These are phyloP conservation scores for Phlegmacium glaucopus DNA, from an alignment of 768 basidiomycete genomes.

Conservation along the genomic window DNA sequence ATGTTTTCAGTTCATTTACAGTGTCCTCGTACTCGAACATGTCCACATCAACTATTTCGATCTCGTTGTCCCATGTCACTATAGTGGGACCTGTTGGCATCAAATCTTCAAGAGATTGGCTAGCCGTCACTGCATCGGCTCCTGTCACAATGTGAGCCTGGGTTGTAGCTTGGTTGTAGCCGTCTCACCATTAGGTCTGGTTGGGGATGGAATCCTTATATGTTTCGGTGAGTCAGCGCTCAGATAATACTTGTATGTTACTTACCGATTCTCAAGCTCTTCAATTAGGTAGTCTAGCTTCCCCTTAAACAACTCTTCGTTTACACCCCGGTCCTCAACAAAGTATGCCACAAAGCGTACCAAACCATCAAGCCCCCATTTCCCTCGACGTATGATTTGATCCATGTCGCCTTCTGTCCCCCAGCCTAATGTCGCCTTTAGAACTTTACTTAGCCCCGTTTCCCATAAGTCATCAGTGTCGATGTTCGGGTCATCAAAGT, in stretches of 20 bases:
- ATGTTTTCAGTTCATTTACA: neutral
- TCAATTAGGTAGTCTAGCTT: conserved; percentile 17
- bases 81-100: too few relatives aligned
- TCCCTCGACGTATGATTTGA: too few relatives aligned
- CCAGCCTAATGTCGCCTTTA: too few relatives aligned
- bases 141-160: neutral
- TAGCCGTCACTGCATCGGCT: neutral
- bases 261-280: conserved; percentile 7
- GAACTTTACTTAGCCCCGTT: too few relatives aligned
- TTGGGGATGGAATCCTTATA: neutral
- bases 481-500: too few relatives aligned
- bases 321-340: too few relatives aligned
- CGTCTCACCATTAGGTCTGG: neutral
- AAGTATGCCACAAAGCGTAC: too few relatives aligned
- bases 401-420: too few relatives aligned
- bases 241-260: neutral
- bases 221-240: neutral
- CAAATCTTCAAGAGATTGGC: neutral
- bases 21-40: neutral
- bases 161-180: neutral
- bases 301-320: conserved; percentile 22
- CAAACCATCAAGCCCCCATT: too few relatives aligned
- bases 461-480: too few relatives aligned
- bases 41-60: conserved; percentile 1
- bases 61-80: too few relatives aligned